Percentiles rank a stretch among this genome's conserved stretches.
These are phyloP conservation scores for Wilhelminamyces savonicus DNA, from an alignment of 805 yeast species.

Conservation along the genomic window DNA sequence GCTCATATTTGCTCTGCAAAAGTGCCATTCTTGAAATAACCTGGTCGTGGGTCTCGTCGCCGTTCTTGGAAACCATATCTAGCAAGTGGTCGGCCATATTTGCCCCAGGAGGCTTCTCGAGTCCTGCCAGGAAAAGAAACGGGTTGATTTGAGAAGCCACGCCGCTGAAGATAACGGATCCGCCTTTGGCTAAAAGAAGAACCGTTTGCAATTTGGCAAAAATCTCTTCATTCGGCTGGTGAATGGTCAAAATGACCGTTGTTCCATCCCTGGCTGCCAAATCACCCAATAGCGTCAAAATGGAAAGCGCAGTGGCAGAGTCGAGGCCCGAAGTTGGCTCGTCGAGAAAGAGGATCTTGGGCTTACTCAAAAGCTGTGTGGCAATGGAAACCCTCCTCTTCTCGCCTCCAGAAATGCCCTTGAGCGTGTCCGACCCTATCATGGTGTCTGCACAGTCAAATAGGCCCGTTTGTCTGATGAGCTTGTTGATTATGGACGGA, in stretches of 20 bases:
- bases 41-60: slow-evolving; percentile 17
- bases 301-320: slow-evolving; percentile 67
- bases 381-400: slow-evolving; percentile 81
- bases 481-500: slow-evolving; percentile 45
- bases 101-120: slow-evolving; percentile 50
- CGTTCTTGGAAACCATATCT: slow-evolving; percentile 54
- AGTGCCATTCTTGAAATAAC: slow-evolving; percentile 15
- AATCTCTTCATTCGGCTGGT: slow-evolving; percentile 72
- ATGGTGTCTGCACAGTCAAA: slow-evolving; percentile 71
- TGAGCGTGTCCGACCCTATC: slow-evolving; percentile 28
- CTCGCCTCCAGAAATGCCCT: slow-evolving; percentile 48
- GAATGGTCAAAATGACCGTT: slow-evolving; percentile 66
- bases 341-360: slow-evolving; percentile 67
- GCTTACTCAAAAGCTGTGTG: slow-evolving; percentile 66
- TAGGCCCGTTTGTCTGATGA: slow-evolving; percentile 64
- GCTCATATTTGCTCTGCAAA: slow-evolving; percentile 11
- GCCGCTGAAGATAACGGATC: slow-evolving; percentile 65
- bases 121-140: slow-evolving; percentile 46
- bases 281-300: slow-evolving; percentile 51
- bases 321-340: slow-evolving; percentile 91
- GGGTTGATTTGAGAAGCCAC: slow-evolving; percentile 35
- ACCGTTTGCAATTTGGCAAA: slow-evolving; percentile 63
- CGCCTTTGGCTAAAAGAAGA: slow-evolving; percentile 66
- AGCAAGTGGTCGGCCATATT: slow-evolving; percentile 72
- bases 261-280: slow-evolving; percentile 58